phyloP scores from a whole-genome alignment of 2,329 filamentous ascomycete species.

The Dactylellina sp. region DNA sequence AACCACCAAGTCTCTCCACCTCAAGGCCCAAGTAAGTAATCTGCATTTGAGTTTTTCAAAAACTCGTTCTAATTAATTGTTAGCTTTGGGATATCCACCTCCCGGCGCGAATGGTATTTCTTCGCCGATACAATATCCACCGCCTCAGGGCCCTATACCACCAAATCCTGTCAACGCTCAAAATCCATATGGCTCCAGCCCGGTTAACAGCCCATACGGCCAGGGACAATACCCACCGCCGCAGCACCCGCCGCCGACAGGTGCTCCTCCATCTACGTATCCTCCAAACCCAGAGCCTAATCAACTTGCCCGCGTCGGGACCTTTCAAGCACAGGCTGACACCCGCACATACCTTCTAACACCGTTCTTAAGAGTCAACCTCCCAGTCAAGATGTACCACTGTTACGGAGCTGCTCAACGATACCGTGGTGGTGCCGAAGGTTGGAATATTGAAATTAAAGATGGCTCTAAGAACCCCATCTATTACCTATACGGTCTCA shows the following conservation, averaged over 20 bases:
- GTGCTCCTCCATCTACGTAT: neutral
- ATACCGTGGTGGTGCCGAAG: constrained; percentile 49
- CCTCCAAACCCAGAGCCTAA: constrained; percentile 28
- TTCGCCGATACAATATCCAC: constrained; percentile 15
- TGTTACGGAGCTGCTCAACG: constrained; percentile 51
- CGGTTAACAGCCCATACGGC: constrained; percentile 17
- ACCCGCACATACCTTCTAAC: constrained; percentile 49
- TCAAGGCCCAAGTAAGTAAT: constrained; percentile 18
- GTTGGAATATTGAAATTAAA: constrained; percentile 55
- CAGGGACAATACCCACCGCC: constrained; percentile 4
- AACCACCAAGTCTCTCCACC: constrained; percentile 37
- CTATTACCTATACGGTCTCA: constrained; percentile 52
- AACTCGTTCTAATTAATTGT: constrained; percentile 18
- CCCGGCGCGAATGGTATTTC: constrained; percentile 39
- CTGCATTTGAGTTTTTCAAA: no score
- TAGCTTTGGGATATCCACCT: constrained; percentile 37
- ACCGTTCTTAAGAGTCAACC: constrained; percentile 38
- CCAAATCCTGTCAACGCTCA: constrained; percentile 32
- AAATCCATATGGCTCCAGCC: constrained; percentile 30
- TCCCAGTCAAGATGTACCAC: constrained; percentile 55
- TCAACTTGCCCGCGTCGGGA: constrained; percentile 18
- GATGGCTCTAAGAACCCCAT: constrained; percentile 54
- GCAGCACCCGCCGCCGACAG: constrained; percentile 4
- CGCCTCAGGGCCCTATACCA: constrained; percentile 19
- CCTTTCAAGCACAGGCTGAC: constrained; percentile 24